A percentile compares a stretch with the other conserved stretches of the same genome.
Conservation (phyloP, 169 alveolate genomes). For the Pseudocohnilembus persalinus region DNA sequence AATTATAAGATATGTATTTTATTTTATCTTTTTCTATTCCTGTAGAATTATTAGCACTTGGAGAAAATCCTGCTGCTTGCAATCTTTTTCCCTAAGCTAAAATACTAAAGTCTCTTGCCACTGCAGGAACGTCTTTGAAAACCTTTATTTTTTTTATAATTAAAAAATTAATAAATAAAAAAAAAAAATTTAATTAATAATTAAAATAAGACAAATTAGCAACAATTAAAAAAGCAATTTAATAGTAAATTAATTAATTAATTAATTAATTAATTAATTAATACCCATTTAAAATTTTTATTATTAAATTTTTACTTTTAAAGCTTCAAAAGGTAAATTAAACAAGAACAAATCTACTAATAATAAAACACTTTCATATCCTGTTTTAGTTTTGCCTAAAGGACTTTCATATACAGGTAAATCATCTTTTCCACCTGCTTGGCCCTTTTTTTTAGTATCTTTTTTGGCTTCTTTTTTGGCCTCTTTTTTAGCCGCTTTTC, state of each 20-base stretch:
- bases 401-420: constrained; percentile 61
- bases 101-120: constrained; percentile 76
- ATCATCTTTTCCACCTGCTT: constrained; percentile 67
- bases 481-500: constrained; percentile 48
- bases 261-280: too few species aligned
- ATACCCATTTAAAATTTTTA: too few species aligned
- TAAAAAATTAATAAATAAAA: too few species aligned
- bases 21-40: constrained; percentile 72
- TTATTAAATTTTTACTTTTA: not conserved
- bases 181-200: too few species aligned
- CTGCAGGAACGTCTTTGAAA: constrained; percentile 64
- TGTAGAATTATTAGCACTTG: constrained; percentile 57
- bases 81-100: constrained; percentile 66
- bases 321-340: constrained; percentile 70
- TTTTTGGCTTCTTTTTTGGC: constrained; percentile 55
- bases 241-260: too few species aligned
- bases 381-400: constrained; percentile 72
- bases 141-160: constrained; percentile 39
- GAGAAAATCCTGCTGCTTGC: constrained; percentile 60
- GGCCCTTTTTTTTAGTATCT: too few species aligned
- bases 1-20: constrained; percentile 61
- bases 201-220: too few species aligned
- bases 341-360: constrained; percentile 70
- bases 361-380: constrained; percentile 70
- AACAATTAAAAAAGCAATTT: too few species aligned